phyloP scores from a whole-genome alignment of 495 filamentous ascomycete species.

The Cairneyella variabilis region DNA sequence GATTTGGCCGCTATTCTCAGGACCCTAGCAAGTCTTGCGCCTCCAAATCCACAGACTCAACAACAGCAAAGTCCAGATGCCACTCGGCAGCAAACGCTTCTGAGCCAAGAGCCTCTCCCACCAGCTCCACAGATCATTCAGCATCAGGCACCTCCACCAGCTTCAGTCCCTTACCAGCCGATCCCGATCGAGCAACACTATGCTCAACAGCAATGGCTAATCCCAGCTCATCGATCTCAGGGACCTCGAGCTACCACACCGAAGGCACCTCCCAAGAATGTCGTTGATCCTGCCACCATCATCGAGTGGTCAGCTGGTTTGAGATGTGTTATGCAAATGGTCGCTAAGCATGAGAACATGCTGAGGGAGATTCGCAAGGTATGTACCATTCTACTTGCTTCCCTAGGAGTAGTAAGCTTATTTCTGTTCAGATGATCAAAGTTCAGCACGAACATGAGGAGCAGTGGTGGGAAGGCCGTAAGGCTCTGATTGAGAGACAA shows the following conservation, averaged over 20 bases:
- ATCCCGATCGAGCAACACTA: no score
- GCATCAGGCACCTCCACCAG: no score
- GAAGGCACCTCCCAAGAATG: background rate
- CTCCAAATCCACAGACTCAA: constrained; percentile 31
- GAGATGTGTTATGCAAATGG: constrained; percentile 56
- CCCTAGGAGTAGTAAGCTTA: background rate
- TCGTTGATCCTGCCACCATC: constrained; percentile 53
- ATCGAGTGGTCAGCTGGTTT: constrained; percentile 62
- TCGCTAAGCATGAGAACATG: constrained; percentile 46
- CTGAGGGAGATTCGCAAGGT: constrained; percentile 37
- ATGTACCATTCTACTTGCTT: constrained; percentile 17
- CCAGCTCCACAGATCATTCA: constrained; percentile 1
- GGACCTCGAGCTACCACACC: constrained; percentile 4
- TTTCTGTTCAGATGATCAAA: constrained; percentile 47
- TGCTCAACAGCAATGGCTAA: background rate
- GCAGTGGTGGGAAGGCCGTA: constrained; percentile 57
- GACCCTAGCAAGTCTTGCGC: constrained; percentile 44
- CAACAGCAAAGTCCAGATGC: constrained; percentile 18
- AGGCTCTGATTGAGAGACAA: constrained; percentile 50
- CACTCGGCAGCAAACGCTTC: constrained; percentile 14
- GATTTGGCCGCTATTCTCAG: constrained; percentile 51
- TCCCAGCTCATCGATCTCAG: background rate
- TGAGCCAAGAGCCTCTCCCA: constrained; percentile 9
- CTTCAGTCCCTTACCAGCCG: no score
- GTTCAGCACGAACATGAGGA: constrained; percentile 61